Conservation (phyloP, 1,284 basidiomycete genomes). For the Chondrostereum purpureum region DNA sequence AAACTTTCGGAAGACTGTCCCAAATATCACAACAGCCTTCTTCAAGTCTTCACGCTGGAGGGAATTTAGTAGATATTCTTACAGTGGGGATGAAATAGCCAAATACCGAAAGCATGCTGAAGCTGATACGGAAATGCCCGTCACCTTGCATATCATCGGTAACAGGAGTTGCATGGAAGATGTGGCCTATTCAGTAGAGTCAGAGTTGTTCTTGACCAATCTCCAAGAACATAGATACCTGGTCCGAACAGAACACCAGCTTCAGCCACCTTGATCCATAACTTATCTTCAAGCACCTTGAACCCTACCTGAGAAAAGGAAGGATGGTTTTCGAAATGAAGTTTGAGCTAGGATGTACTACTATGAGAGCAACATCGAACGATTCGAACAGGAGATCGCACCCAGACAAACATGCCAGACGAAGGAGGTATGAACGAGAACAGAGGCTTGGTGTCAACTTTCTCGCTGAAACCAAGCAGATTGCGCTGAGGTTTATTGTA, state of each 20-base stretch:
- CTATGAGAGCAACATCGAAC: constrained; percentile 1
- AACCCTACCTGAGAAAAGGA: constrained; percentile 33
- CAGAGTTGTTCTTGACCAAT: constrained; percentile 2
- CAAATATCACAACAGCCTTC: constrained; percentile 41
- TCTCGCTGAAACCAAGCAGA: constrained; percentile 28
- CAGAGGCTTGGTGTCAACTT: constrained; percentile 30
- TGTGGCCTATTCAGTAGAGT: constrained; percentile 25
- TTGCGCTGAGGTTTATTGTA: constrained; percentile 26
- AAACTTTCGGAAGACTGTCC: constrained; percentile 27
- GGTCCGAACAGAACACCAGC: constrained; percentile 56
- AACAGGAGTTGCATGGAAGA: constrained; percentile 42
- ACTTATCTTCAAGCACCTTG: constrained; percentile 43
- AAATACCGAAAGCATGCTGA: constrained; percentile 35
- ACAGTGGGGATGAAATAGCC: no score
- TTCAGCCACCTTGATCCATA: constrained; percentile 53
- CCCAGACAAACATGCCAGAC: constrained; percentile 68
- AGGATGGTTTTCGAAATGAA: constrained; percentile 61
- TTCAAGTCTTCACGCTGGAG: constrained; percentile 34
- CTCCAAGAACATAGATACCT: constrained; percentile 32
- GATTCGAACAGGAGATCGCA: background rate
- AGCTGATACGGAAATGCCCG: constrained; percentile 61
- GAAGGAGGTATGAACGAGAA: constrained; percentile 70
- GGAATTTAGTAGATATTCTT: no score
- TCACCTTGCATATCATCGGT: constrained; percentile 23
- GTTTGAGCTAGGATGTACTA: constrained; percentile 41